Percentiles rank a stretch among this genome's conserved stretches.
Conservation (phyloP, 169 alveolate genomes). For the Toxoplasma gondii region DNA sequence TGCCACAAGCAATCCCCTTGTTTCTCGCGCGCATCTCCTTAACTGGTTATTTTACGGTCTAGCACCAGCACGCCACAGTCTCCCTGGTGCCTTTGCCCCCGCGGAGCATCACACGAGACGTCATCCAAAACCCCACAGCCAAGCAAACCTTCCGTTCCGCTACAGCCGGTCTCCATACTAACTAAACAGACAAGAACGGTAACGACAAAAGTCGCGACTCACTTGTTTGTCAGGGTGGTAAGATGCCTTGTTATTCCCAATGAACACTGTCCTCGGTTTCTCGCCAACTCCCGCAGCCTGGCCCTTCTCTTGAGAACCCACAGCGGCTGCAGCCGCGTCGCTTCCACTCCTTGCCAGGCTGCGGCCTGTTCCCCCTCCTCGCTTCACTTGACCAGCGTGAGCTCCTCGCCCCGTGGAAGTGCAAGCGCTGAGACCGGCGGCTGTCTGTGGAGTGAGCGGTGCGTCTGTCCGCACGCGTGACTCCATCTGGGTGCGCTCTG, state of each 20-base stretch:
- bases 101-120: no score
- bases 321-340: neutral
- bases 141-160: no score
- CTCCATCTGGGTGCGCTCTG: neutral
- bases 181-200: no score
- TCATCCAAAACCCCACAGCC: no score
- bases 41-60: no score
- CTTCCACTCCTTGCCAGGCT: neutral
- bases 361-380: neutral
- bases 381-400: neutral
- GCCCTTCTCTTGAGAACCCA: neutral
- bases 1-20: neutral
- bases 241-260: constrained; percentile 26
- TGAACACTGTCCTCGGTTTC: neutral
- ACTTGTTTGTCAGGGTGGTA: constrained; percentile 36
- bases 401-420: neutral
- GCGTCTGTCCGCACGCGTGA: neutral
- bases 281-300: neutral
- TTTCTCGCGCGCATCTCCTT: neutral
- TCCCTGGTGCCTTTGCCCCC: no score
- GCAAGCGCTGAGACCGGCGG: neutral
- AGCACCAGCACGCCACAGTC: no score
- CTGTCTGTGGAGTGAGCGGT: neutral
- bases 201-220: neutral
- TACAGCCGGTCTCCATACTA: no score